phyloP scores from a whole-genome alignment of 2,329 filamentous ascomycete species.

The Orbilia oligospora region DNA sequence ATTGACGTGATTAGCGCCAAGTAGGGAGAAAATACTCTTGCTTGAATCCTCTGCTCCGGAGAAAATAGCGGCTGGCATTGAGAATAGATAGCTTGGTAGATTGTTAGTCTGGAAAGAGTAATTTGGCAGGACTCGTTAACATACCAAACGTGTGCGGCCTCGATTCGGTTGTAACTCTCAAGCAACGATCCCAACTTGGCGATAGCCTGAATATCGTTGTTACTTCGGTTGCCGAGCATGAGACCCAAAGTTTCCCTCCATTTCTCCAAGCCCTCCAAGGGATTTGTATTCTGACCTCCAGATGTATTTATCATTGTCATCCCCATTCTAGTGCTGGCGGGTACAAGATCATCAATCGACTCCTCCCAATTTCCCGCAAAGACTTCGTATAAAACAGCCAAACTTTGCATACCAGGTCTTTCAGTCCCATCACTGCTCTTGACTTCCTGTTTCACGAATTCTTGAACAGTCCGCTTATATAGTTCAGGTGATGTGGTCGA shows the following conservation, averaged over 20 bases:
- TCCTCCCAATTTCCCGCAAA: slow-evolving; percentile 95
- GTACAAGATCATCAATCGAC: slow-evolving; percentile 94
- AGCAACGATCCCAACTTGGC: slow-evolving; percentile 85
- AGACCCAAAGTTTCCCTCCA: slow-evolving; percentile 93
- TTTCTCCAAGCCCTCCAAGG: slow-evolving; percentile 86
- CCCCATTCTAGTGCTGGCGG: slow-evolving; percentile 89
- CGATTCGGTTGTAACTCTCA: slow-evolving; percentile 85
- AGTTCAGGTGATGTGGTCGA: slow-evolving; percentile 82
- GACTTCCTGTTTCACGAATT: slow-evolving; percentile 95
- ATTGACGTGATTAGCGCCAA: slow-evolving; percentile 85
- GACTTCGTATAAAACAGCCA: slow-evolving; percentile 92
- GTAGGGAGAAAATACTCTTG: slow-evolving; percentile 79
- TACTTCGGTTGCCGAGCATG: slow-evolving; percentile 87
- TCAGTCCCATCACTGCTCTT: slow-evolving; percentile 75
- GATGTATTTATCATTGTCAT: slow-evolving; percentile 87
- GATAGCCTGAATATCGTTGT: slow-evolving; percentile 82
- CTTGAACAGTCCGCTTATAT: slow-evolving; percentile 93
- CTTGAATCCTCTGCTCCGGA: slow-evolving; percentile 86
- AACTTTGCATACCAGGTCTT: slow-evolving; percentile 78
- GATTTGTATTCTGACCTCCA: slow-evolving; percentile 73
- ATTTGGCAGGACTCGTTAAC: slow-evolving; percentile 4
- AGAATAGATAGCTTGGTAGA: slow-evolving; percentile 78
- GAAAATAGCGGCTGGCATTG: slow-evolving; percentile 78
- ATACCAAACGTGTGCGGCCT: slow-evolving; percentile 89
- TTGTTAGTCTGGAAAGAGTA: slow-evolving; percentile 22